A percentile compares a stretch with the other conserved stretches of the same genome.
These are phyloP conservation scores for Kwoniella pini DNA, from an alignment of 768 basidiomycete species.

Conservation along the genomic window DNA sequence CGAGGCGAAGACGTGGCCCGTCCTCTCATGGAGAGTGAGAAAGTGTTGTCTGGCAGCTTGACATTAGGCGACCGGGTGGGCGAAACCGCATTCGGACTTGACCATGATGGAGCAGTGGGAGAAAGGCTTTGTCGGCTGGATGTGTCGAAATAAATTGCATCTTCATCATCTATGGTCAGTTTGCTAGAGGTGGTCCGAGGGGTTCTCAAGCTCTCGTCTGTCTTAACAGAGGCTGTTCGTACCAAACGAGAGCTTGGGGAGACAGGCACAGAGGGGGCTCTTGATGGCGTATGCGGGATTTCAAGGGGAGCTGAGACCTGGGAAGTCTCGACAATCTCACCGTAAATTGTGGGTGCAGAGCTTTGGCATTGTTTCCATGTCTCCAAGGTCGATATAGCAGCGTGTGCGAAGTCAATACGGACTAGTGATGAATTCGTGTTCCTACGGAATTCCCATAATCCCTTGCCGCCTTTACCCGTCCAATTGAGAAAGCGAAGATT, in stretches of 20 bases:
- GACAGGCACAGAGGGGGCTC: not conserved
- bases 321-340: constrained; percentile 1
- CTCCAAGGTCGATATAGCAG: constrained; percentile 4
- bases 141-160: no score
- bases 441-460: constrained; percentile 17
- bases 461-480: constrained; percentile 27
- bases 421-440: not conserved
- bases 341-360: not conserved
- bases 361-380: constrained; percentile 16
- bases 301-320: not conserved
- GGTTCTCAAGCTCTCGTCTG: not conserved
- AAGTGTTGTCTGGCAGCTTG: no score
- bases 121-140: no score
- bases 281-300: not conserved
- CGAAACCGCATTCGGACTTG: no score
- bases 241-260: no score
- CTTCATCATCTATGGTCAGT: no score
- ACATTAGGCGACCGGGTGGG: no score
- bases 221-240: not conserved
- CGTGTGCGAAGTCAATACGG: constrained; percentile 18
- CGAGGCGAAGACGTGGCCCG: no score
- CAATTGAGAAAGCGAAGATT: constrained; percentile 9
- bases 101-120: no score
- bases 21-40: no score
- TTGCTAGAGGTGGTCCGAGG: not conserved